phyloP scores from a whole-genome alignment of 495 filamentous ascomycete genomes.

The Penicillium crystallinum region DNA sequence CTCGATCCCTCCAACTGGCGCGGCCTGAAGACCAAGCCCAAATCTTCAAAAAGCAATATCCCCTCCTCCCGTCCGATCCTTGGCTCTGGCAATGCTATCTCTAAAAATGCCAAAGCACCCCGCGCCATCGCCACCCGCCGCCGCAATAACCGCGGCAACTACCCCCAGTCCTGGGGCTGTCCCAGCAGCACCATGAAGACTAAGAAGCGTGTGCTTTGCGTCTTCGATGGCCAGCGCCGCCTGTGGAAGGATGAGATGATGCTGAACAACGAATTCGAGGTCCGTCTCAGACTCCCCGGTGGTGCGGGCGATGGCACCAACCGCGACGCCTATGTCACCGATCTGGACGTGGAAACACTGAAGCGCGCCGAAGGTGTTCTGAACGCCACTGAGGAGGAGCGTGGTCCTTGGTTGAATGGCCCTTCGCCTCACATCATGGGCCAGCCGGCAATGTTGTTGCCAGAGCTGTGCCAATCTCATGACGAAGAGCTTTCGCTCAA shows the following conservation, averaged over 20 bases:
- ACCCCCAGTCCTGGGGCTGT: slow-evolving; percentile 89
- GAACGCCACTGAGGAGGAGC: slow-evolving; percentile 72
- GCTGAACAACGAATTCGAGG: slow-evolving; percentile 91
- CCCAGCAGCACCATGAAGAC: slow-evolving; percentile 88
- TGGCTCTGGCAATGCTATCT: slow-evolving; percentile 48
- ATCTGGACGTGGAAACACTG: slow-evolving; percentile 87
- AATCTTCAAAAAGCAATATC: slow-evolving; percentile 31
- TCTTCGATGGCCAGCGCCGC: slow-evolving; percentile 83
- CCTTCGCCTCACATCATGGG: slow-evolving; percentile 35
- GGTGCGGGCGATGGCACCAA: slow-evolving; percentile 54
- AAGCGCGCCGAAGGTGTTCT: slow-evolving; percentile 79
- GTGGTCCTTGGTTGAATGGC: slow-evolving; percentile 66
- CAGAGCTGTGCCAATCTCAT: slow-evolving; percentile 27
- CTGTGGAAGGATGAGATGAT: slow-evolving; percentile 99
- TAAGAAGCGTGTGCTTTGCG: slow-evolving; percentile 91
- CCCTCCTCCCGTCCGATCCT: slow-evolving; percentile 39
- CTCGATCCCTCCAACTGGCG: slow-evolving; percentile 43
- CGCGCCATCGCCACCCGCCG: slow-evolving; percentile 51
- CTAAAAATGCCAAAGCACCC: slow-evolving; percentile 41
- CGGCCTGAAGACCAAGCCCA: slow-evolving; percentile 45
- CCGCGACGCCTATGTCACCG: slow-evolving; percentile 72
- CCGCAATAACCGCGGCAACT: slow-evolving; percentile 85
- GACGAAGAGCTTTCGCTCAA: slow-evolving; percentile 38
- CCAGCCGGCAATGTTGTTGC: slow-evolving; percentile 31
- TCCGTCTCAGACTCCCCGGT: slow-evolving; percentile 70